Percentiles rank a stretch among this genome's conserved stretches.
phyloP scores from a whole-genome alignment of 352 stramenopile species.

The Phytophthora nicotianae region DNA sequence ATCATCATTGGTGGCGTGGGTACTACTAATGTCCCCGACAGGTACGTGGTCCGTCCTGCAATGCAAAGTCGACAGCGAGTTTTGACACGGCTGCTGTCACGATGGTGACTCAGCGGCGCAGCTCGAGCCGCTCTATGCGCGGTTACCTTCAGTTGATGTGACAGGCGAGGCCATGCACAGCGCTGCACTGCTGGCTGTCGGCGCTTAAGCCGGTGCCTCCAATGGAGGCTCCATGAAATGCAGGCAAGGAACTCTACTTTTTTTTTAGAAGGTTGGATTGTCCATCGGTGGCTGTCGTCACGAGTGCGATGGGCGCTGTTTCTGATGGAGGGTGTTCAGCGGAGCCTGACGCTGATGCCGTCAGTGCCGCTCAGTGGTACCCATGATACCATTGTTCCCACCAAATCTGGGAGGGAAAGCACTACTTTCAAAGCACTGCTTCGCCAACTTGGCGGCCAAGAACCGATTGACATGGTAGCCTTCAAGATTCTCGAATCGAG shows the following conservation, averaged over 20 bases:
- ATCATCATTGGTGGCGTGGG: conserved; percentile 17
- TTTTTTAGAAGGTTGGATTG: too few species aligned
- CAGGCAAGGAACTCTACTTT: too few species aligned
- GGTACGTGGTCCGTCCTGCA: conserved; percentile 10
- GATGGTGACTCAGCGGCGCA: conserved; percentile 6
- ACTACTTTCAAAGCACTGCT: too few species aligned
- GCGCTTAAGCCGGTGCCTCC: not conserved
- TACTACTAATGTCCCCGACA: not conserved
- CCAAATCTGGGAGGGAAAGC: not conserved
- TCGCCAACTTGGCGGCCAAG: too few species aligned
- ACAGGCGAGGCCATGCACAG: conserved; percentile 16
- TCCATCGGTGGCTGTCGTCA: not conserved
- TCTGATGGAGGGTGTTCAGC: not conserved
- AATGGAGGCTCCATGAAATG: too few species aligned
- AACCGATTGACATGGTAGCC: not conserved
- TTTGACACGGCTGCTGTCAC: conserved; percentile 25
- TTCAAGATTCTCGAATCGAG: not conserved
- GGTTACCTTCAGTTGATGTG: conserved; percentile 20
- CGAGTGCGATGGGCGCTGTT: not conserved
- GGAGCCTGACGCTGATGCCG: not conserved
- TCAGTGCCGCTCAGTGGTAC: not conserved
- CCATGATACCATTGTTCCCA: not conserved
- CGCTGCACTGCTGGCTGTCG: not conserved
- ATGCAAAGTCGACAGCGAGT: conserved; percentile 5
- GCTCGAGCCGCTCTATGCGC: conserved; percentile 15